Evolutionary conservation across 129 eudicot species (phyloP).

Genomic region (Arctium minus): DNA sequence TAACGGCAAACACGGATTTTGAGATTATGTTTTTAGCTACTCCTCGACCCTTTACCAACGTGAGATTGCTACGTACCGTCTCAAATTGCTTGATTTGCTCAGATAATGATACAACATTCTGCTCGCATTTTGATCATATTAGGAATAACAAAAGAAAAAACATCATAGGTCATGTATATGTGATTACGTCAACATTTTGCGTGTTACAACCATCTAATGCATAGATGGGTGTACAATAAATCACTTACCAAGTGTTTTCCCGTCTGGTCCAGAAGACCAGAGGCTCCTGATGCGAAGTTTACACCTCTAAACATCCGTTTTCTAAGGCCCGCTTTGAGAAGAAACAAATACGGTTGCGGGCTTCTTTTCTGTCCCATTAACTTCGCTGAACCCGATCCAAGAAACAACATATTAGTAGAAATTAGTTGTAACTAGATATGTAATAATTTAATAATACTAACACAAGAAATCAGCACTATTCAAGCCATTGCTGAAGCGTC

Average conservation of each 20-base stretch:
- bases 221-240: not conserved
- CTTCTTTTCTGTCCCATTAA: slow-evolving; percentile 44
- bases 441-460: slow-evolving; percentile 16
- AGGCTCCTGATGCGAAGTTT: slow-evolving; percentile 51
- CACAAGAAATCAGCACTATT: slow-evolving; percentile 67
- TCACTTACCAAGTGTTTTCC: slow-evolving; percentile 5
- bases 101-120: slow-evolving; percentile 49
- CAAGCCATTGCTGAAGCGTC: slow-evolving; percentile 77
- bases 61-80: slow-evolving; percentile 33
- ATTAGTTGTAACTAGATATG: not conserved
- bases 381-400: slow-evolving; percentile 30
- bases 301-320: slow-evolving; percentile 34
- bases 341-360: slow-evolving; percentile 44
- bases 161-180: not conserved
- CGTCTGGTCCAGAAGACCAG: slow-evolving; percentile 46
- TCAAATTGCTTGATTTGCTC: slow-evolving; percentile 60
- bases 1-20: slow-evolving; percentile 49
- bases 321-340: slow-evolving; percentile 5
- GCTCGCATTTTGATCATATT: slow-evolving; percentile 5
- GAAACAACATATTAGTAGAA: not conserved
- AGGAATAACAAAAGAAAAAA: not conserved
- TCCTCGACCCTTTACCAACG: slow-evolving; percentile 26
- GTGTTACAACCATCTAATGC: not conserved
- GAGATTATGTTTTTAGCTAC: slow-evolving; percentile 27
- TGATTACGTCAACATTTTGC: not conserved